Evolutionary conservation across 805 yeast species (phyloP), one percentile per base, ranked within the genome.

Genomic region (Candida incommunis): DNA sequence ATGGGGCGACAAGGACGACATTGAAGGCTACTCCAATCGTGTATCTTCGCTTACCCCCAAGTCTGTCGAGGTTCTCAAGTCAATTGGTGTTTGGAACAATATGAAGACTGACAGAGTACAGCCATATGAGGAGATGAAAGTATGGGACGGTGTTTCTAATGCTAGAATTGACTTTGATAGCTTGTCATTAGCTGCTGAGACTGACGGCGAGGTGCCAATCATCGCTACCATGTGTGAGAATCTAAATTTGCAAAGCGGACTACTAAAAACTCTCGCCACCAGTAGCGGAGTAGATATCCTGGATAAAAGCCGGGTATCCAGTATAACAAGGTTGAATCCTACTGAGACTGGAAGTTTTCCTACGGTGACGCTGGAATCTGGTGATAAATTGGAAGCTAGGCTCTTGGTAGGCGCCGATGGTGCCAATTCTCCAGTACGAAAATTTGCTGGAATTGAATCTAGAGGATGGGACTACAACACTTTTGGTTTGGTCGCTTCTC

Each of bases 331-430:
- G 46, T 15, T 21, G 18, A 35, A 23, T 23, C 18, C 16, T 3
- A 44, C 41, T 9, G 29, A 34, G 16, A n/a, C n/a, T n/a, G n/a
- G n/a, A n/a, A n/a, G n/a, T n/a, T 85, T 96, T 95, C 96, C 96
- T 1, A 57, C 76, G 5, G 78, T 90, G 13, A 67, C 72, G 22
- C 66, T 88, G 13, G 73, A 75, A 13, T 74, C 73, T 50, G 96
- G 95, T 1, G 72, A 74, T 13, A 51, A 57, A 11, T 68, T 80
- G 43, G 74, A 75, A 54, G 73, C 95, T 0, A 70, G 95, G 45
- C 67, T 88, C n/a, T 66, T 88, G 20, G 76, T 92, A 15, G 98
- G 98, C 5, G 95, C 96, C 34, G 98, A 92, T 60, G 98, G 98
- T 1, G 86, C 78, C 60, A 85, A 87, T 60, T 87, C 96, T 1